phyloP scores from a whole-genome alignment of 2,329 filamentous ascomycete genomes.

The Botrytis fabae region DNA sequence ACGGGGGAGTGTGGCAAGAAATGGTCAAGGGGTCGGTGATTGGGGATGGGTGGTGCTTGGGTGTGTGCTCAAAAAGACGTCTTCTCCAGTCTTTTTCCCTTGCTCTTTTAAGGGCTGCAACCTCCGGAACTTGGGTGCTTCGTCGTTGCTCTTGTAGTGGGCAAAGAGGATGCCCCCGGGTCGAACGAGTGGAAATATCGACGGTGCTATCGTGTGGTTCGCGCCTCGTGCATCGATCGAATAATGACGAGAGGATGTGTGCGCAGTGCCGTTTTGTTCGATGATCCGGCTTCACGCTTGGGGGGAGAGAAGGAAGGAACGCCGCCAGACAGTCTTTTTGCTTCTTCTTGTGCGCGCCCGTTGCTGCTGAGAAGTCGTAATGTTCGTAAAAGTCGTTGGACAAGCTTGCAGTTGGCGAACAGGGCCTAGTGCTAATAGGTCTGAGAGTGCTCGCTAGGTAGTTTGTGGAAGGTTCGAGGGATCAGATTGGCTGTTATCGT shows the following conservation, averaged over 20 bases:
- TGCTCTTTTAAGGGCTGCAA: neutral
- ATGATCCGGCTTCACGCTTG: slow-evolving; percentile 3
- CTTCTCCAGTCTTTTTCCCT: slow-evolving; percentile 13
- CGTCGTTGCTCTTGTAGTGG: neutral
- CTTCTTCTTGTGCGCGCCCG: slow-evolving; percentile 5
- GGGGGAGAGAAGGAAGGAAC: neutral
- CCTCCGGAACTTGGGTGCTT: neutral
- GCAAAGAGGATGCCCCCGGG: neutral
- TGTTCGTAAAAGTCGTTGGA: slow-evolving; percentile 10
- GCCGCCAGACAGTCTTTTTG: neutral
- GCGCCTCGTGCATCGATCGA: neutral
- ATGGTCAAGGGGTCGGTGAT: slow-evolving; percentile 14
- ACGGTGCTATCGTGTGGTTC: neutral
- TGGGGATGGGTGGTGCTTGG: slow-evolving; percentile 8
- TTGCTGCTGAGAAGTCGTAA: neutral
- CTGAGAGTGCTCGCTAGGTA: neutral
- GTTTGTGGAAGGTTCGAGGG: neutral
- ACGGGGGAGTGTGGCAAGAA: slow-evolving; percentile 11
- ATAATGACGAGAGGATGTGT: neutral
- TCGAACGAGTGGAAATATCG: neutral
- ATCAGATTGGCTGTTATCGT: slow-evolving; percentile 14
- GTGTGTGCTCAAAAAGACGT: slow-evolving; percentile 11
- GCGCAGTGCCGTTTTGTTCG: neutral
- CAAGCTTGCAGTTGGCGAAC: neutral
- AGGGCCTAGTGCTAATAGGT: neutral